Evolutionary conservation across 148 eudicot genomes (phyloP), one percentile per base, ranked within the genome.

Genomic region (Heliosperma pusillum): DNA sequence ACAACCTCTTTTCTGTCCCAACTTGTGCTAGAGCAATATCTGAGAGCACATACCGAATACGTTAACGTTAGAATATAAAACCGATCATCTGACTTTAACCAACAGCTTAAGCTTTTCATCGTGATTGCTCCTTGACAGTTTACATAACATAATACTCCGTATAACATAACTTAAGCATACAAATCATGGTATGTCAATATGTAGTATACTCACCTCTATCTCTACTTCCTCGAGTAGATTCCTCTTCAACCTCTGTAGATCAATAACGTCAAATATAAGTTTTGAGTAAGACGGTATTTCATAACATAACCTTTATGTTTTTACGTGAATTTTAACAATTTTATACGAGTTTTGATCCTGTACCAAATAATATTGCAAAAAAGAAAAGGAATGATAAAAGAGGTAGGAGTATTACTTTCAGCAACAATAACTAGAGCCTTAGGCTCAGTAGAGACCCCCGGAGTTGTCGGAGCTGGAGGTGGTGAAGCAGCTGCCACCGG

Each of bases 21-120:
- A 93, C 80, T 16, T 84, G 78, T 11, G 90, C 91, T 40, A 89
- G 86, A 26, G 89, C 97, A 63, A 89, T 69, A 77, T 87, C 97
- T 93, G 85, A 19, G 55, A 80, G 12, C 36, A 78, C 11, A 16
- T 40, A 66, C 5, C 57, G 55, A 50, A 0, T 50, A 50, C 55
- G 2, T 50, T 25, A 75, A 20, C n/a, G n/a, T n/a, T n/a, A n/a
- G n/a, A n/a, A n/a, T n/a, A n/a, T n/a, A n/a, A n/a, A n/a, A n/a
- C n/a, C n/a, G n/a, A n/a, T n/a, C n/a, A n/a, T n/a, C n/a, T n/a
- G n/a, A n/a, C n/a, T n/a, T n/a, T n/a, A n/a, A n/a, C n/a, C n/a
- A n/a, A n/a, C n/a, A n/a, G n/a, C n/a, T n/a, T n/a, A n/a, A n/a
- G n/a, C n/a, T n/a, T n/a, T n/a, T n/a, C n/a, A n/a, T n/a, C n/a